A percentile compares a stretch with the other conserved stretches of the same genome.
Conservation (phyloP, 2,329 filamentous ascomycete genomes). For the Aureobasidium sp. region DNA sequence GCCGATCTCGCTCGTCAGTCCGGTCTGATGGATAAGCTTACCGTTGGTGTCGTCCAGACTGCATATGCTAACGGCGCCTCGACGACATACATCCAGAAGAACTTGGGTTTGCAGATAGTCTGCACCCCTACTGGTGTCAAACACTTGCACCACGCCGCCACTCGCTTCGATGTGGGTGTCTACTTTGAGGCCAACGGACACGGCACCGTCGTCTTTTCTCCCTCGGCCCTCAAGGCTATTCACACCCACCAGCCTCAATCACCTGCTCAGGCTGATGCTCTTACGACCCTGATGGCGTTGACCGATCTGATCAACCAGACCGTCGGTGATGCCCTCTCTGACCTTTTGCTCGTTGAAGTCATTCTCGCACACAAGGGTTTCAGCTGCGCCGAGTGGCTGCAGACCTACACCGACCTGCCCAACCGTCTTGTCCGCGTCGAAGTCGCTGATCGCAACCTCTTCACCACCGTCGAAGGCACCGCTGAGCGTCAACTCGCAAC, state of each 20-base stretch:
- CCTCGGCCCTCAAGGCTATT: slow-evolving; percentile 71
- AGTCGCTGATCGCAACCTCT: slow-evolving; percentile 78
- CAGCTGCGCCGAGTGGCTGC: slow-evolving; percentile 82
- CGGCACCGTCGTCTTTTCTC: slow-evolving; percentile 90
- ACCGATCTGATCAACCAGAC: slow-evolving; percentile 96
- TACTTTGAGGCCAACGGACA: slow-evolving; percentile 99
- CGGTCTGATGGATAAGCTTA: slow-evolving; percentile 68
- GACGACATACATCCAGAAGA: slow-evolving; percentile 83
- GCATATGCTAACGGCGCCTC: slow-evolving; percentile 96
- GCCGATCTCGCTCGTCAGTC: slow-evolving; percentile 76
- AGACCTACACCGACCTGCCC: slow-evolving; percentile 86
- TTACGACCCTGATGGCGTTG: slow-evolving; percentile 74
- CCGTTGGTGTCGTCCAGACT: slow-evolving; percentile 91
- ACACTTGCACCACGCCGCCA: slow-evolving; percentile 92
- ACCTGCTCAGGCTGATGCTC: slow-evolving; percentile 80
- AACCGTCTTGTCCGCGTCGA: slow-evolving; percentile 92
- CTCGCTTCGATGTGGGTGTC: slow-evolving; percentile 88
- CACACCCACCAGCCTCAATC: slow-evolving; percentile 73
- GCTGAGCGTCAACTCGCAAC: slow-evolving; percentile 81
- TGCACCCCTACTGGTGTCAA: slow-evolving; percentile 96
- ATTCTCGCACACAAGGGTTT: slow-evolving; percentile 93
- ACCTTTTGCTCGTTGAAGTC: slow-evolving; percentile 91
- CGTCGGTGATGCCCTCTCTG: slow-evolving; percentile 89
- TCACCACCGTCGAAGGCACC: slow-evolving; percentile 67
- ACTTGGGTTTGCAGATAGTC: slow-evolving; percentile 78